Evolutionary conservation across 2,329 filamentous ascomycete species (phyloP).

Genomic region (Trichocomaceae sp.): DNA sequence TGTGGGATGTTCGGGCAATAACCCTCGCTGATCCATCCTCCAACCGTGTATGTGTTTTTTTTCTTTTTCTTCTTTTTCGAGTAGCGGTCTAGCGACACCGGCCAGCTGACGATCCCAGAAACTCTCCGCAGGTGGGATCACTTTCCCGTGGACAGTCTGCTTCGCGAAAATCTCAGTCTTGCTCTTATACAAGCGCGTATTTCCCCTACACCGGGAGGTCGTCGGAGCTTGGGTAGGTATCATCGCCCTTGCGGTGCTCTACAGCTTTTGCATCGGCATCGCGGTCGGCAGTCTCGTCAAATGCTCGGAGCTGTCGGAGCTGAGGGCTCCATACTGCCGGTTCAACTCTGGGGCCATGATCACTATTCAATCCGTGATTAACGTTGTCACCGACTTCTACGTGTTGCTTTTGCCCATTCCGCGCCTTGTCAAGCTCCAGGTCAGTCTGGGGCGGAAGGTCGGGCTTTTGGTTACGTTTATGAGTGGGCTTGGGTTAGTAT

Average conservation of each 20-base stretch:
- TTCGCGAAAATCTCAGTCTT: not conserved
- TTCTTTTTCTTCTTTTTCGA: no score
- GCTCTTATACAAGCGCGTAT: not conserved
- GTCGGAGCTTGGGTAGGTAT: not conserved
- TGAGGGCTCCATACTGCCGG: not conserved
- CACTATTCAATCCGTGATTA: not conserved
- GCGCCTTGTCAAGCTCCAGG: no score
- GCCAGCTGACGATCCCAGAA: no score
- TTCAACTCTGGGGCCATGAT: not conserved
- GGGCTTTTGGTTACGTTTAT: no score
- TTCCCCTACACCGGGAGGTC: not conserved
- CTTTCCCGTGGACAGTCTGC: not conserved
- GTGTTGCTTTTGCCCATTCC: not conserved
- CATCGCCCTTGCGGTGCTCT: not conserved
- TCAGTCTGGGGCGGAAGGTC: no score
- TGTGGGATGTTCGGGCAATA: not conserved
- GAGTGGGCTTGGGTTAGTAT: no score
- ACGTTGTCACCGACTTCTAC: conserved; percentile 1
- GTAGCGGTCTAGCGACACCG: no score
- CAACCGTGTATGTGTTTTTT: not conserved
- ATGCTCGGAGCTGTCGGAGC: not conserved
- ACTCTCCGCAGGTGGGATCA: not conserved
- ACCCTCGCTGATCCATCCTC: not conserved
- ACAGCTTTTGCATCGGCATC: not conserved
- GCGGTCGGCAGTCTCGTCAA: not conserved